phyloP scores from a whole-genome alignment of 352 stramenopile genomes.

The Blastocystis sp. region DNA sequence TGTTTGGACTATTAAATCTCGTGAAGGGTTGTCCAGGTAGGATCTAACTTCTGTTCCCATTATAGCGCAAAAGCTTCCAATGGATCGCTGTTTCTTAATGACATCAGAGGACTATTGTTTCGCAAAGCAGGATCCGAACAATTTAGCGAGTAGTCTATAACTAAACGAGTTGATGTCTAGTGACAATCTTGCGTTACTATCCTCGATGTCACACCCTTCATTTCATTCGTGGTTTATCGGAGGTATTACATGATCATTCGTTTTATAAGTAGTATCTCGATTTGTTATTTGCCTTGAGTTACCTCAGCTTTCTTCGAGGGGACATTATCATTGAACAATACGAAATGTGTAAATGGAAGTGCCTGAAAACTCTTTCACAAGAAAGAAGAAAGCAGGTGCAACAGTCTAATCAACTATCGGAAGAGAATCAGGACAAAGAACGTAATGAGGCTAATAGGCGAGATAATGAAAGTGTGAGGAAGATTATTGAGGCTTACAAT shows the following conservation, averaged over 20 bases:
- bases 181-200: slow-evolving; percentile 59
- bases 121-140: slow-evolving; percentile 16
- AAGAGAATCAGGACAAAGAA: background rate
- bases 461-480: slow-evolving; percentile 26
- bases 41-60: background rate
- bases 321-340: slow-evolving; percentile 60
- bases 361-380: background rate
- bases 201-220: slow-evolving; percentile 13
- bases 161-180: background rate
- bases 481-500: slow-evolving; percentile 1
- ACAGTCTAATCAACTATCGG: background rate
- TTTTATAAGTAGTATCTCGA: slow-evolving; percentile 25
- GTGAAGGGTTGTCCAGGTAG: slow-evolving; percentile 36
- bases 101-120: slow-evolving; percentile 56
- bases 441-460: background rate
- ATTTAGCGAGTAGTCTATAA: background rate
- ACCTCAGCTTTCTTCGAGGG: slow-evolving; percentile 43
- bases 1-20: slow-evolving; percentile 29
- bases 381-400: background rate
- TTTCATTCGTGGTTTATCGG: slow-evolving; percentile 9
- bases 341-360: slow-evolving; percentile 55
- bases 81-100: slow-evolving; percentile 40
- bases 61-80: slow-evolving; percentile 40
- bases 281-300: slow-evolving; percentile 18
- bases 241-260: background rate